These are phyloP conservation scores for Leccinum ponderosum DNA, from an alignment of 1,284 basidiomycete genomes.

Conservation along the genomic window DNA sequence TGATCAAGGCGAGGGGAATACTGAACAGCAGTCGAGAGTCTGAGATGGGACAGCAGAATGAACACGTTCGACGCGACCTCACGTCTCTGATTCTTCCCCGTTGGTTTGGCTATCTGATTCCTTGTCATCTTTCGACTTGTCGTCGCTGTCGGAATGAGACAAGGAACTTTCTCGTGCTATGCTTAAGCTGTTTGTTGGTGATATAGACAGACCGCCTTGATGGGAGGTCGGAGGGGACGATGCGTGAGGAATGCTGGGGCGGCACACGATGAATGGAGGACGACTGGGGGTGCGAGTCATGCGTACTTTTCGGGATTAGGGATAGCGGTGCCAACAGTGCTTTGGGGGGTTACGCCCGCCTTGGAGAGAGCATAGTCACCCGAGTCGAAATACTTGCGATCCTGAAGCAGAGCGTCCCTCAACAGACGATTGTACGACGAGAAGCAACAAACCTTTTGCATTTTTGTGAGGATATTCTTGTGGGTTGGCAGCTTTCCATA, in stretches of 20 bases:
- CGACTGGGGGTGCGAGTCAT: not conserved
- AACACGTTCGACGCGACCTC: slow-evolving; percentile 33
- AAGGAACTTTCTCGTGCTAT: slow-evolving; percentile 68
- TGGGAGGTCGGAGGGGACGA: slow-evolving; percentile 58
- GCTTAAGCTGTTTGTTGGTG: slow-evolving; percentile 66
- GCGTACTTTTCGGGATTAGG: slow-evolving; percentile 93
- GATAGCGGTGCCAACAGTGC: slow-evolving; percentile 89
- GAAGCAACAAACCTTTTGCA: slow-evolving; percentile 75
- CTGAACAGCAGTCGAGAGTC: slow-evolving; percentile 8
- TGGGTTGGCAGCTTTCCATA: slow-evolving; percentile 94
- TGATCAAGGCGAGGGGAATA: slow-evolving; percentile 23
- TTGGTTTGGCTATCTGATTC: slow-evolving; percentile 23
- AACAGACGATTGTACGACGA: slow-evolving; percentile 10
- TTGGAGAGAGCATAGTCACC: slow-evolving; percentile 97
- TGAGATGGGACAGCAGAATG: slow-evolving; percentile 3
- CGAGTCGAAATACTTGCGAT: slow-evolving; percentile 98
- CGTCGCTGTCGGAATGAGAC: slow-evolving; percentile 33
- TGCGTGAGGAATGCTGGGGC: slow-evolving; percentile 70
- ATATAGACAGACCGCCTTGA: slow-evolving; percentile 57
- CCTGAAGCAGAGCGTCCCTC: slow-evolving; percentile 48
- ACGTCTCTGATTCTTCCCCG: slow-evolving; percentile 37
- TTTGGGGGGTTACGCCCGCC: slow-evolving; percentile 88
- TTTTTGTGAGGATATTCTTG: slow-evolving; percentile 92
- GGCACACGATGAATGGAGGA: slow-evolving; percentile 3
- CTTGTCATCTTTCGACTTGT: slow-evolving; percentile 20